These are phyloP conservation scores for Yamadazyma blattariae DNA, from an alignment of 1,139 yeast species.

Conservation along the genomic window DNA sequence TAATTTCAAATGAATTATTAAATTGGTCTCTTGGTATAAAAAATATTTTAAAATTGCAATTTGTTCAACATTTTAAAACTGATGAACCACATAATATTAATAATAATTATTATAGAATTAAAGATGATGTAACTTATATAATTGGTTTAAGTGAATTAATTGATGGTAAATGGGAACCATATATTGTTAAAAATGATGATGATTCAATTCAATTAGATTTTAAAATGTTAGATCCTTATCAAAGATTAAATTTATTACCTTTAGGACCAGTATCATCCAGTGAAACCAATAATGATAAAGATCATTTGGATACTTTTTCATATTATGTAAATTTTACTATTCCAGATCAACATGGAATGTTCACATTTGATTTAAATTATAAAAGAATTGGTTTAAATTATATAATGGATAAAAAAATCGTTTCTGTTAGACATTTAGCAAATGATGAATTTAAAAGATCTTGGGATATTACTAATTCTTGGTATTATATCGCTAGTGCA, in stretches of 20 bases:
- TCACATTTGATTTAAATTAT: constrained; percentile 80
- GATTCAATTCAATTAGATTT: constrained; percentile 77
- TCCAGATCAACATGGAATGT: constrained; percentile 98
- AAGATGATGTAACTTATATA: constrained; percentile 63
- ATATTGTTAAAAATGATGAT: constrained; percentile 36
- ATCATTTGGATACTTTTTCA: constrained; percentile 34
- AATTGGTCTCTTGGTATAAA: constrained; percentile 77
- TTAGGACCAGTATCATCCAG: constrained; percentile 36
- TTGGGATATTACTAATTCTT: constrained; percentile 89
- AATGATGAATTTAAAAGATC: constrained; percentile 94
- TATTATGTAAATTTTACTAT: constrained; percentile 54
- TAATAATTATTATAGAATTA: constrained; percentile 62
- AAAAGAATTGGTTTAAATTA: constrained; percentile 75
- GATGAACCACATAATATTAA: constrained; percentile 38
- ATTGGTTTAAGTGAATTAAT: constrained; percentile 67
- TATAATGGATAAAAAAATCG: constrained; percentile 62
- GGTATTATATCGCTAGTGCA: constrained; percentile 83
- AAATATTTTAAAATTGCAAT: constrained; percentile 58
- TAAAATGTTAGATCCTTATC: constrained; percentile 93
- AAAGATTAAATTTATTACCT: constrained; percentile 61
- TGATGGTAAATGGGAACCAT: constrained; percentile 70
- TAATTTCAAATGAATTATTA: constrained; percentile 52
- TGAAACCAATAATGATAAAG: constrained; percentile 26
- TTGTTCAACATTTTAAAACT: constrained; percentile 51
- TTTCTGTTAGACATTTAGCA: constrained; percentile 90